These are phyloP conservation scores for Eucalyptus polyanthemos DNA, from an alignment of 345 rosid species.

Conservation along the genomic window DNA sequence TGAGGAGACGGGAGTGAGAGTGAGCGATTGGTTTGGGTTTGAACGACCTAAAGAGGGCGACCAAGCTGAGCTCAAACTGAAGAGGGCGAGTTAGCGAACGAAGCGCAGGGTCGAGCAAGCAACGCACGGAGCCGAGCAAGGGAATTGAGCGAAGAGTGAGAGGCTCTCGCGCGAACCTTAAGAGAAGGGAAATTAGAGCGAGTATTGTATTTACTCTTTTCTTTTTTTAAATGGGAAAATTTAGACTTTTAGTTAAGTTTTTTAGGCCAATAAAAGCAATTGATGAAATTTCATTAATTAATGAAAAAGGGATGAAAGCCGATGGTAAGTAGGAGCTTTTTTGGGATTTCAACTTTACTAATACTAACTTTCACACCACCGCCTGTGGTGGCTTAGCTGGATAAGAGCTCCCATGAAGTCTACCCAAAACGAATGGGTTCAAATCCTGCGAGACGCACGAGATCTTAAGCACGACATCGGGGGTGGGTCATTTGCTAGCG, in stretches of 20 bases:
- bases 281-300: not conserved
- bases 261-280: not conserved
- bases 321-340: not conserved
- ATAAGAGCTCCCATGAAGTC: too few relatives aligned
- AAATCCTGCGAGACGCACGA: fast-evolving
- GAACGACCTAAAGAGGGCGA: not conserved
- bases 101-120: too few relatives aligned
- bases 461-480: fast-evolving
- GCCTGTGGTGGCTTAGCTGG: fast-evolving
- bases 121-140: not conserved
- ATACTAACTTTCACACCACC: too few relatives aligned
- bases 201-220: not conserved
- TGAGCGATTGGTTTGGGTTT: too few relatives aligned
- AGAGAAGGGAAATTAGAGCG: not conserved
- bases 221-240: too few relatives aligned
- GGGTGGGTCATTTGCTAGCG: too few relatives aligned
- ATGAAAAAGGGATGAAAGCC: not conserved
- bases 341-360: not conserved
- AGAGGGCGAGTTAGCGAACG: not conserved
- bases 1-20: too few relatives aligned
- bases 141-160: not conserved
- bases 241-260: not conserved
- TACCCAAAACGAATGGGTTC: fast-evolving
- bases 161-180: not conserved
- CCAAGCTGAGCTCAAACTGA: not conserved